Evolutionary conservation across 1,139 yeast genomes (phyloP).

Genomic region (Blastobotrys petasosporus): DNA sequence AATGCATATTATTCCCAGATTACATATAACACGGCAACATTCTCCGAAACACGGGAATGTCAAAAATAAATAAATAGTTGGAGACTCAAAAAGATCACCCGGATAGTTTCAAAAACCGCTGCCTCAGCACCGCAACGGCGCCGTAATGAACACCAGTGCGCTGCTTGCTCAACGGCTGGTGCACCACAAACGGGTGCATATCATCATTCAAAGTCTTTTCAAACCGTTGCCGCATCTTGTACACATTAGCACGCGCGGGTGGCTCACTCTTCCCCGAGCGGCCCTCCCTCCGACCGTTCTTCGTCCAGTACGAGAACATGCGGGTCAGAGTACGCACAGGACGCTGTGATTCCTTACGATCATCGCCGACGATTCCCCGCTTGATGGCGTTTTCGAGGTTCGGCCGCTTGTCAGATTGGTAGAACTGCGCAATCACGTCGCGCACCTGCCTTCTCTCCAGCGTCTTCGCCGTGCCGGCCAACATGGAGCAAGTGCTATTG

Average conservation of each 20-base stretch:
- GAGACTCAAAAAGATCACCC: not conserved
- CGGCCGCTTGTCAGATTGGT: slow-evolving; percentile 22
- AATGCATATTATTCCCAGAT: too few species aligned
- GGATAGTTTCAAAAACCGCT: slow-evolving; percentile 16
- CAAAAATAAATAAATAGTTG: too few species aligned
- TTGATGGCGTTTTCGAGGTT: slow-evolving; percentile 22
- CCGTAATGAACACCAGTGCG: slow-evolving; percentile 13
- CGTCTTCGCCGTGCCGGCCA: slow-evolving; percentile 20
- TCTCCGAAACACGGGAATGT: too few species aligned
- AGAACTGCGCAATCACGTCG: slow-evolving; percentile 22
- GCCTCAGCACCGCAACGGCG: slow-evolving; percentile 20
- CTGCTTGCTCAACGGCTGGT: slow-evolving; percentile 12
- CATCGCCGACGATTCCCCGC: slow-evolving; percentile 16
- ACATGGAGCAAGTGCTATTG: slow-evolving; percentile 17
- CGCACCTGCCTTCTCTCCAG: slow-evolving; percentile 24
- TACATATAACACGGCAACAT: too few species aligned
- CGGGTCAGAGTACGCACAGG: slow-evolving; percentile 25
- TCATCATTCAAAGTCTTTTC: slow-evolving; percentile 14
- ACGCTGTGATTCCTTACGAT: slow-evolving; percentile 13
- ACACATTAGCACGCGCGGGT: slow-evolving; percentile 27
- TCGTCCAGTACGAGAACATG: slow-evolving; percentile 24
- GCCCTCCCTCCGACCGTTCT: not conserved
- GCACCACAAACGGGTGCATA: not conserved
- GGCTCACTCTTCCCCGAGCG: not conserved
- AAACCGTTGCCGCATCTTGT: slow-evolving; percentile 22